A percentile compares a stretch with the other conserved stretches of the same genome.
phyloP scores from a whole-genome alignment of 2,329 filamentous ascomycete species.

The Aspergillus sp. region DNA sequence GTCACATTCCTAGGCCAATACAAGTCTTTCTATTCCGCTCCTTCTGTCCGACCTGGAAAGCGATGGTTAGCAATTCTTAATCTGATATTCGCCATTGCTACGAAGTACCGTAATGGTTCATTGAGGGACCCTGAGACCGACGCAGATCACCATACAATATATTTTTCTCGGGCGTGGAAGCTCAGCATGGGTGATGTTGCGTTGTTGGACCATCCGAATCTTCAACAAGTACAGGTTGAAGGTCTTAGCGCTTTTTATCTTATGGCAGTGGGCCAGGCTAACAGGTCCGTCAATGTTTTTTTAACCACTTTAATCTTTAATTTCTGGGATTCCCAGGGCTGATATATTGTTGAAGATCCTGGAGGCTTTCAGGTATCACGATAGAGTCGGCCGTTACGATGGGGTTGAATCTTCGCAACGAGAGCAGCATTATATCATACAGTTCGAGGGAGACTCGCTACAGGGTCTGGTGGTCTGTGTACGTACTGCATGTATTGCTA shows the following conservation, averaged over 20 bases:
- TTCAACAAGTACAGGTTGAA: conserved; percentile 46
- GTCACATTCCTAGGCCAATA: conserved; percentile 41
- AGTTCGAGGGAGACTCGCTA: conserved; percentile 44
- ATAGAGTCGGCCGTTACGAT: conserved; percentile 43
- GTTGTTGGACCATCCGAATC: conserved; percentile 40
- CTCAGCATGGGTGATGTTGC: conserved; percentile 37
- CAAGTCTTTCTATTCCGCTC: conserved; percentile 33
- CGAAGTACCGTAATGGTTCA: conserved; percentile 34
- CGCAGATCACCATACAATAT: conserved; percentile 38
- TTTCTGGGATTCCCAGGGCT: background rate
- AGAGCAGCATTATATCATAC: conserved; percentile 34
- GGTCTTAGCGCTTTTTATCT: conserved; percentile 44
- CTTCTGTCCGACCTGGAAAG: conserved; percentile 35
- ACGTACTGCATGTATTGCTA: conserved; percentile 41
- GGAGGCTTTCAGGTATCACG: conserved; percentile 42
- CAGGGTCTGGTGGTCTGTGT: conserved; percentile 47
- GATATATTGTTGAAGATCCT: conserved; percentile 33
- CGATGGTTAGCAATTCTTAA: conserved; percentile 46
- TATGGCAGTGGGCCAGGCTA: conserved; percentile 41
- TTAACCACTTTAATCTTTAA: background rate
- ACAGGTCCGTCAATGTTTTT: conserved; percentile 32
- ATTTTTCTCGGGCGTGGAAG: conserved; percentile 45
- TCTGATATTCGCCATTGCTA: conserved; percentile 45
- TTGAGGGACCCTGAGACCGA: conserved; percentile 26
- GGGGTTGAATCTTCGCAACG: conserved; percentile 45